Base-by-base conservation (phyloP, 2,329 filamentous ascomycete species). In the Trichoderma atrobrunneum region DNA sequence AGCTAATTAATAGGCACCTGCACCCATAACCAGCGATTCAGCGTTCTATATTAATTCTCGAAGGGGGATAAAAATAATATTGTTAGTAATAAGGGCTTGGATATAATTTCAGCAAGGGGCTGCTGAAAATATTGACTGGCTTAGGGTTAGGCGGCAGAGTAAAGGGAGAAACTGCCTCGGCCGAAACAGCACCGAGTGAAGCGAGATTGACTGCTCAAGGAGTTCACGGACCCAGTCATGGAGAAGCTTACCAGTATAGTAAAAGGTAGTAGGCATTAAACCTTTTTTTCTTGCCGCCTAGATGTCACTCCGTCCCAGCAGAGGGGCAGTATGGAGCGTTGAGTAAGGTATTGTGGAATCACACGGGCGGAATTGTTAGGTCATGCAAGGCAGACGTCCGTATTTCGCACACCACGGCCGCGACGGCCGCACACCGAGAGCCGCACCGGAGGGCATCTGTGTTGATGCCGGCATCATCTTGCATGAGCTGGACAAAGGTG, bases 151-250 rank as follows among this genome's bases (percentile, higher is more conserved):
- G 14, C 21, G 34, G 34, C 34, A 26, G 21, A 36, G 30, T 24
- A 66, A 57, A 66, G 63, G 63, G 63, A 66, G 43, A 66, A 21
- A 65, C 30, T 26, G 8, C 21, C 21, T 32, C 26, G 24, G 10
- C 30, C 63, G 57, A 39, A 21, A 10, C 64, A 60, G 65, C 34
- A 36, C 56, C 12, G 36, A 6, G 65, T n/a, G 54, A 69, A 69
- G 65, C 65, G 65, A 69, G 28, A 69, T 69, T 69, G 65, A 60
- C 30, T 3, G 18, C 57, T 48, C 36, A 68, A 59, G 65, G 65
- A 28, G 24, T 28, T 61, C 56, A 12, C 34, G 28, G 65, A 61
- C 56, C 36, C 18, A 18, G 26, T 14, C 12, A 69, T 60, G 39
- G 54, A 51, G n/a, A 69, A 60, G 56, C 36, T 61, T 69, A 48